A percentile compares a stretch with the other conserved stretches of the same genome.
These are phyloP conservation scores for Mortierella sp. DNA, from an alignment of 371 early-diverging fungal species.

Conservation along the genomic window DNA sequence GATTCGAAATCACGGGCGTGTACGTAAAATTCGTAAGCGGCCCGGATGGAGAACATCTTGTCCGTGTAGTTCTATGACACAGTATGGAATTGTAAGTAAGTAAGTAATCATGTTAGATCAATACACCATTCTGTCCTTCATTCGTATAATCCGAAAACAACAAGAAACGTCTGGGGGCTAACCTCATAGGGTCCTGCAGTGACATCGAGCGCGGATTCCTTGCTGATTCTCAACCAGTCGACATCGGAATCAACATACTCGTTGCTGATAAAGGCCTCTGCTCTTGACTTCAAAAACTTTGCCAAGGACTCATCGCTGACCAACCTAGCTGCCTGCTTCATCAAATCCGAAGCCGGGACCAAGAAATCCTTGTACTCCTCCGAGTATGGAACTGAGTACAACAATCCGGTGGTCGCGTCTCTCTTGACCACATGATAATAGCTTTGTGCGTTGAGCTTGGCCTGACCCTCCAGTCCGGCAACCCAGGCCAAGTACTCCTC, in stretches of 20 bases:
- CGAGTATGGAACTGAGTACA: conserved; percentile 67
- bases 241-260: conserved; percentile 78
- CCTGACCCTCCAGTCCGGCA: conserved; percentile 58
- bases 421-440: conserved; percentile 76
- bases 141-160: too few relatives aligned
- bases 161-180: background rate
- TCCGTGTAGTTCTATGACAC: conserved; percentile 70
- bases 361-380: conserved; percentile 74
- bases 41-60: conserved; percentile 72
- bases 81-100: background rate
- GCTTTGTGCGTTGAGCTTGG: conserved; percentile 68
- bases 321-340: conserved; percentile 71
- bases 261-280: conserved; percentile 71
- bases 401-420: conserved; percentile 36
- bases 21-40: conserved; percentile 80
- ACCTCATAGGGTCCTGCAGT: conserved; percentile 86
- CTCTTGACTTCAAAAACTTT: conserved; percentile 71
- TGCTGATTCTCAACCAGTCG: conserved; percentile 77
- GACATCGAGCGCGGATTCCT: conserved; percentile 65
- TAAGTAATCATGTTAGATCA: background rate
- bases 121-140: background rate
- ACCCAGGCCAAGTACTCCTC: conserved; percentile 76
- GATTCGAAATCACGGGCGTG: conserved; percentile 79
- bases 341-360: conserved; percentile 64
- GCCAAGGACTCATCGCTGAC: conserved; percentile 68